Conservation (phyloP, 31 red algal species). For the Odonthalia washingtoniensis region DNA sequence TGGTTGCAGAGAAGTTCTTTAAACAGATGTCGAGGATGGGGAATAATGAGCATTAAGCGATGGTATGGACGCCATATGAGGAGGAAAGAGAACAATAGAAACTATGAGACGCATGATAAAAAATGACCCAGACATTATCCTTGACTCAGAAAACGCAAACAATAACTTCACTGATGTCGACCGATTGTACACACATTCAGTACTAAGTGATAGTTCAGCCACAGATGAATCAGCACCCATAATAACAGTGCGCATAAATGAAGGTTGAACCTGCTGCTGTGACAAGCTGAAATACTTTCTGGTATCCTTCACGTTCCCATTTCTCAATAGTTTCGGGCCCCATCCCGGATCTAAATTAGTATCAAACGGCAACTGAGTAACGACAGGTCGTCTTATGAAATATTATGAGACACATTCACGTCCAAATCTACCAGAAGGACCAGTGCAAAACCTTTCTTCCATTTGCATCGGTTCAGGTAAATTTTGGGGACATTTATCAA, state of each 20-base stretch:
- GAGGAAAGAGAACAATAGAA: constrained; percentile 48
- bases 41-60: too few species aligned
- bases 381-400: constrained; percentile 66
- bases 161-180: too few species aligned
- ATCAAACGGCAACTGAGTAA: constrained; percentile 71
- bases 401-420: constrained; percentile 71
- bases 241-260: too few species aligned
- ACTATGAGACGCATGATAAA: constrained; percentile 77
- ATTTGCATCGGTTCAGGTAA: constrained; percentile 53
- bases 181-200: too few species aligned
- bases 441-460: constrained; percentile 81
- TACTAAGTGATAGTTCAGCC: too few species aligned
- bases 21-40: too few species aligned
- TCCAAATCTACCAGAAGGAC: constrained; percentile 67
- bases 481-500: constrained; percentile 67
- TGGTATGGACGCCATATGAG: too few species aligned
- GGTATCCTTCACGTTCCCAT: too few species aligned
- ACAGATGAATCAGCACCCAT: too few species aligned
- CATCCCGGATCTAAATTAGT: constrained; percentile 86
- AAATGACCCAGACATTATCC: constrained; percentile 66
- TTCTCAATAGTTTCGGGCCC: constrained; percentile 44
- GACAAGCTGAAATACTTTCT: too few species aligned
- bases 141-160: constrained; percentile 61
- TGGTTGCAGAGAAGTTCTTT: too few species aligned
- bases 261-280: too few species aligned